Base-by-base conservation (phyloP, 23 red algal genomes). In the Gracilaria caudata region DNA sequence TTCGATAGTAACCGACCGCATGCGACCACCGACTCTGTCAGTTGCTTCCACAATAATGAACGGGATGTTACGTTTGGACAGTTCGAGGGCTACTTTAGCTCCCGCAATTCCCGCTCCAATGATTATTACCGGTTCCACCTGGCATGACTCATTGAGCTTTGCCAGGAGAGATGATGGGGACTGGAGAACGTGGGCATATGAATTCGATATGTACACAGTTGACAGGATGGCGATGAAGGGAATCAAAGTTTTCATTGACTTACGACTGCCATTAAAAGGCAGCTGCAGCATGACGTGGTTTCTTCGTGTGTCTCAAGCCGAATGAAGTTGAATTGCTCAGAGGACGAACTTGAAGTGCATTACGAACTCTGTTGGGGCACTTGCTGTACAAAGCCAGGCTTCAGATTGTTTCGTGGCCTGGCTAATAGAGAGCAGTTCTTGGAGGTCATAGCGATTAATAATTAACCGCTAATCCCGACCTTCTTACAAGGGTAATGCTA, bases 21-120 rank as follows among this genome's bases (percentile, higher is more conserved):
- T 54, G 53, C 78, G 78, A 32, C 78, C 78, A 4, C 78, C 78
- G 3, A 82, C 78, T 29, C 78, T 58, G 78, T 82, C 56, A 19
- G 78, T 82, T 11, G 78, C 78, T 60, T 82, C 78, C 12, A 82
- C 29, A 36, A 82, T 36, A 65, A 82, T 82, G 37, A 82, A 82
- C 17, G 78, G 56, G 36, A 82, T 82, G 13, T 58, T 40, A 3
- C 24, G 49, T 36, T 60, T 54, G 24, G 51, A 82, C 4, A 82
- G 78, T 59, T 82, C 78, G 78, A 59, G 53, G 40, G 78, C 78
- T 38, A 82, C 56, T 40, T 58, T 58, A 11, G 78, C 78, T 39
- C 78, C 78, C 4, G 78, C 78, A 16, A 59, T 60, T 20, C 78
- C 78, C 38, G 78, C 78, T 12, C 78, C 78, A 4, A 82, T 23